Base-by-base conservation (phyloP, 768 basidiomycete genomes). In the Lactifluus subvellereus region DNA sequence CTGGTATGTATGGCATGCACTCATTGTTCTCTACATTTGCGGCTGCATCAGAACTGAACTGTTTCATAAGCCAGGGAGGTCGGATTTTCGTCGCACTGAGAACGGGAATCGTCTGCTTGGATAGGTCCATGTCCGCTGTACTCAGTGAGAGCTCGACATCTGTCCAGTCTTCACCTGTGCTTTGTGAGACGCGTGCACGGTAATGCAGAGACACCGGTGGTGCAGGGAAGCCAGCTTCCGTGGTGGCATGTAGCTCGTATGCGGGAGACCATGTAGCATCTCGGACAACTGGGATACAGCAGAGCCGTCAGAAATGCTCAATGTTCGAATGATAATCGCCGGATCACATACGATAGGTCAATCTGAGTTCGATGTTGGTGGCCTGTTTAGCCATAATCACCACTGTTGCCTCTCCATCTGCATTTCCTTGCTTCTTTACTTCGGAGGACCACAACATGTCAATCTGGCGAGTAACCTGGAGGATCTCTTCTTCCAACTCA, bases 101-200 rank as follows among this genome's bases (percentile, higher is more conserved):
- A 20, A 9, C 68, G 66, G 30, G 68, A 60, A 54, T 81, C 70
- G 54, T 74, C 75, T 60, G 78, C 56, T 6, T 74, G 62, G 35
- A 40, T 74, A 80, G 37, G 78, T 79, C 54, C 62, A 71, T 63
- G 72, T 74, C 51, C 63, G 78, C 78, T 2, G 84, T 84, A 71
- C 80, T 84, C 33, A 87, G 74, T 7, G 78, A 82, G 37, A 86
- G 74, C 1, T 75, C 63, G 1, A 80, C 75, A 61, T 78, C 73
- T 27, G 68, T 76, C 85, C 85, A 87, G 63, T 84, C 81, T 67
- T 87, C 85, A 13, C 85, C 85, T 0, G 85, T 84, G 66, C 70
- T 71, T 66, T 87, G 84, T 0, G 69, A 72, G 54, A 86, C 75
- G 33, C 77, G 74, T 0, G 84, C 83, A 30, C 81, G 80, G 67